phyloP scores from a whole-genome alignment of 306 rosid species.

The Gastrolobium bilobum region DNA sequence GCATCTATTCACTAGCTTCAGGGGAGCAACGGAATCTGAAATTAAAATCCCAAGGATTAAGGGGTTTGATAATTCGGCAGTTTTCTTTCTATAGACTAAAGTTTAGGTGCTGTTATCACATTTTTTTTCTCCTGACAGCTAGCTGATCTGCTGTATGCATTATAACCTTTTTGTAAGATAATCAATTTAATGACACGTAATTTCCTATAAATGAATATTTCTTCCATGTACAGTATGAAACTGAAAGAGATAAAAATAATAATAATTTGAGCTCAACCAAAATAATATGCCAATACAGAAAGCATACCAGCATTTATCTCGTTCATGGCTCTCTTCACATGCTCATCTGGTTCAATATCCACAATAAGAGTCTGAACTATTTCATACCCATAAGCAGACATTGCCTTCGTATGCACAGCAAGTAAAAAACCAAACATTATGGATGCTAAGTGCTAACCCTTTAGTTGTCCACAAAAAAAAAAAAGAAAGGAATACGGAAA shows the following conservation, averaged over 20 bases:
- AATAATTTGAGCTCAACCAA: conserved; percentile 11
- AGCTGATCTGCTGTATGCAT: no score
- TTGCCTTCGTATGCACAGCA: conserved; percentile 65
- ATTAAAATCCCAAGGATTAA: no score
- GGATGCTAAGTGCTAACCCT: neutral
- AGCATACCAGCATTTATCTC: conserved; percentile 92
- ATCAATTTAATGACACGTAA: neutral
- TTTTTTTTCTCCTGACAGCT: no score
- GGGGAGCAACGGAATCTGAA: neutral
- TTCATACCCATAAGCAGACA: conserved; percentile 95
- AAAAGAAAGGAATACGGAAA: neutral
- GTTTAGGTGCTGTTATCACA: no score
- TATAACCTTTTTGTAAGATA: no score
- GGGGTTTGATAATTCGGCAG: no score
- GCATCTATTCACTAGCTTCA: neutral
- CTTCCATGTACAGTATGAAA: neutral
- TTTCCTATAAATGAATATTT: conserved; percentile 3
- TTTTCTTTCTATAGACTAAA: no score
- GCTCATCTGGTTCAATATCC: conserved; percentile 95
- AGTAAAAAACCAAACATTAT: conserved; percentile 27
- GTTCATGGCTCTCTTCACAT: conserved; percentile 95
- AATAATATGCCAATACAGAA: neutral
- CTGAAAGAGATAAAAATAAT: neutral
- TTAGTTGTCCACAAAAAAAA: neutral
- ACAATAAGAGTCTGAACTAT: conserved; percentile 96